Conservation (phyloP, 2,329 filamentous ascomycete species). For the Calonectria fujianensis region DNA sequence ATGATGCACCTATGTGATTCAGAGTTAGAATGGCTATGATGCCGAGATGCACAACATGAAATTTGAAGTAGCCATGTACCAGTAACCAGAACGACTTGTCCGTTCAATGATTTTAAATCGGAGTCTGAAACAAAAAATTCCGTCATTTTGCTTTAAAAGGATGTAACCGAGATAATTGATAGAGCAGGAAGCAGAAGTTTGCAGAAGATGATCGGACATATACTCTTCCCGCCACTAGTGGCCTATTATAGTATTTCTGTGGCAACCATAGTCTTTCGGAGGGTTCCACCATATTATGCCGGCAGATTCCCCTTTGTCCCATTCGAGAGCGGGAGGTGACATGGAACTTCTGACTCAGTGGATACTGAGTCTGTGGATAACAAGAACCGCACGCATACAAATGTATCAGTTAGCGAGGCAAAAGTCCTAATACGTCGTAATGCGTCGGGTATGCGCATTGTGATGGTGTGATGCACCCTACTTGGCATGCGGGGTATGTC, state of each 20-base stretch:
- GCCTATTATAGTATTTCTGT: slow-evolving; percentile 9
- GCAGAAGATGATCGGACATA: background rate
- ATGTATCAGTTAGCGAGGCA: background rate
- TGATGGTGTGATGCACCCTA: slow-evolving; percentile 10
- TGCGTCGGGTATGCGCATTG: background rate
- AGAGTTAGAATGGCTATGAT: background rate
- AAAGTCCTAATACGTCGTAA: background rate
- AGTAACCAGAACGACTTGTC: background rate
- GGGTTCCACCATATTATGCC: background rate
- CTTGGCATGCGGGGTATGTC: slow-evolving; percentile 19
- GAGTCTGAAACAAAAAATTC: slow-evolving; percentile 16
- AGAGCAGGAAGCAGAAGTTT: background rate
- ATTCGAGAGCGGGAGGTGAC: background rate
- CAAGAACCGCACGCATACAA: background rate
- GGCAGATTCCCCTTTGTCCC: background rate
- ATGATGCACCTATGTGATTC: background rate
- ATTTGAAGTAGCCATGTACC: background rate
- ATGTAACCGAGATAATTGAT: too few species aligned
- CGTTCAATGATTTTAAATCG: background rate
- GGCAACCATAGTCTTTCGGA: background rate
- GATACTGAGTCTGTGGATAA: slow-evolving; percentile 1
- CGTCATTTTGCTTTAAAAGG: background rate
- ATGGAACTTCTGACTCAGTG: background rate
- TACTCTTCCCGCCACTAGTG: background rate
- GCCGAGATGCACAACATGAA: too few species aligned